Base-by-base conservation (phyloP, 108 stramenopile genomes). In the Skeletonema marinoi region DNA sequence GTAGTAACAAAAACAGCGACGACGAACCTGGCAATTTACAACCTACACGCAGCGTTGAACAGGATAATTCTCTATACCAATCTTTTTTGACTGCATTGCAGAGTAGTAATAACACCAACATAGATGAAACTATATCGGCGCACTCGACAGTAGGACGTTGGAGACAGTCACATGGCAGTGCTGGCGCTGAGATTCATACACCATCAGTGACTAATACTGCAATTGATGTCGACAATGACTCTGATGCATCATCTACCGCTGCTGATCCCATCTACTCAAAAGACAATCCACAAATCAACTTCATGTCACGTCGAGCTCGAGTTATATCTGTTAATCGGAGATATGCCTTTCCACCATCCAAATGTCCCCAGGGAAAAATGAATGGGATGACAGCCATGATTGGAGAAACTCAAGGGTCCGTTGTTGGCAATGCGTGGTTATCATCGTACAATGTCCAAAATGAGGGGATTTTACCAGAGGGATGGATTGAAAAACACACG, bases 401-500 rank as follows among this genome's bases (percentile, higher is more conserved):
- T 60, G 69, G 65, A 41, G 58, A 25, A 29, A 41, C 13, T 25
- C 78, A 60, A 8, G 59, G 39, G 30, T 38, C 64, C 36, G 50
- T 59, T 44, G 50, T 59, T 17, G 72, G 65, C 35, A 69, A 42
- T 65, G 14, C 79, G 32, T 73, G 72, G 67, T 6, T 62, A 25
- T 74, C 60, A 8, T 84, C 68, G 65, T 74, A 64, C 41, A 48
- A 67, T 54, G 66, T 71, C 78, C 88, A 30, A 70, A 88, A 19
- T 17, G 85, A 90, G 36, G 93, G 93, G 4, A 90, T 94, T 10
- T 60, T 94, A 51, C 88, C 88, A 2, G 66, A 80, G 11, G 90
- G 91, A 41, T 92, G 93, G 91, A 31, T 92, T 21, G 90, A 92
- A 64, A 94, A 92, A 71, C 93, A 94, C 68, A 86, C 77, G 5